A percentile compares a stretch with the other conserved stretches of the same genome.
These are phyloP conservation scores for Termitomyces sp. DNA, from an alignment of 1,284 basidiomycete genomes.

Conservation along the genomic window DNA sequence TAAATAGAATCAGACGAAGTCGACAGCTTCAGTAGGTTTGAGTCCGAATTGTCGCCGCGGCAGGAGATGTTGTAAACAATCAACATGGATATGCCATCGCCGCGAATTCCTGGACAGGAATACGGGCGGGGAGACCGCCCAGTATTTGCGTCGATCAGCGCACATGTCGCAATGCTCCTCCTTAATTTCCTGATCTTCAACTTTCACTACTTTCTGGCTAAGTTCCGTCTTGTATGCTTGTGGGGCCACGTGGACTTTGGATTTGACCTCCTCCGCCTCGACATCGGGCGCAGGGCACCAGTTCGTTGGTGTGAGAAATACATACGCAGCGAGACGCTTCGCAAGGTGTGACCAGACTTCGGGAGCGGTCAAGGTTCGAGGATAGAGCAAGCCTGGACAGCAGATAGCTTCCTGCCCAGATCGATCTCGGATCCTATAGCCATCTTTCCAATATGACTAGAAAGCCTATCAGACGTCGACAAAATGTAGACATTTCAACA, in stretches of 20 bases:
- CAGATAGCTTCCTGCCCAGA: slow-evolving; percentile 8
- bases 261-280: not conserved
- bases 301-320: slow-evolving; percentile 12
- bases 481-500: not conserved
- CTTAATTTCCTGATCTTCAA: not conserved
- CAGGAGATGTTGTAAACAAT: slow-evolving; percentile 15
- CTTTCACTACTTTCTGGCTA: not conserved
- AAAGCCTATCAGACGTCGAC: not conserved
- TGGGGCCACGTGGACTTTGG: not conserved
- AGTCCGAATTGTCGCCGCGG: slow-evolving; percentile 17
- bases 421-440: slow-evolving; percentile 8
- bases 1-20: slow-evolving; percentile 8
- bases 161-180: slow-evolving; percentile 14
- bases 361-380: slow-evolving; percentile 9
- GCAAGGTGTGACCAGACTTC: slow-evolving; percentile 14
- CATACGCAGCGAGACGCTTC: slow-evolving; percentile 11
- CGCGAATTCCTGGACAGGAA: slow-evolving; percentile 16
- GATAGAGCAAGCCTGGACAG: slow-evolving; percentile 16
- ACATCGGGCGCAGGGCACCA: slow-evolving; percentile 6
- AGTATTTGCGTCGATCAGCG: slow-evolving; percentile 12
- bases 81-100: slow-evolving; percentile 15
- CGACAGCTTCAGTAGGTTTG: slow-evolving; percentile 8
- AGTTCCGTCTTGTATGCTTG: not conserved
- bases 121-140: slow-evolving; percentile 16
- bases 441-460: slow-evolving; percentile 16